Evolutionary conservation across 2,329 filamentous ascomycete species (phyloP).

Genomic region (Scleromitrula shiraiana): DNA sequence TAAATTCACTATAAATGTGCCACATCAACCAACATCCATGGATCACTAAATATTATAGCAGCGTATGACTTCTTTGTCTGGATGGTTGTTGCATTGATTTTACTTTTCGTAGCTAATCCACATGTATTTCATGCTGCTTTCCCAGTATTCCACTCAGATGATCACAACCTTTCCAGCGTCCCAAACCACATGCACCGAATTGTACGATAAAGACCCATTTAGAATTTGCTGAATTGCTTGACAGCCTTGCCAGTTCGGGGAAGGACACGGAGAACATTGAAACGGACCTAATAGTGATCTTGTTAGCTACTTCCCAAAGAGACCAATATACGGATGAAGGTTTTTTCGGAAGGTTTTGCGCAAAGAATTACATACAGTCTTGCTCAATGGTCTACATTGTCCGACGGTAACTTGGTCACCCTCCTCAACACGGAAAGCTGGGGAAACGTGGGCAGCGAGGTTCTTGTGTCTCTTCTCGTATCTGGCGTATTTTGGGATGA

Average conservation of each 20-base stretch:
- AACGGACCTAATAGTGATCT: conserved; percentile 66
- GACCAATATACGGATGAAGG: not conserved
- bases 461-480: conserved; percentile 99
- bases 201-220: conserved; percentile 36
- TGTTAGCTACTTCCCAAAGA: not conserved
- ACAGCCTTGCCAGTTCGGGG: conserved; percentile 94
- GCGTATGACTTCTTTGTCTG: conserved; percentile 11
- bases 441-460: conserved; percentile 96
- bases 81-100: conserved; percentile 24
- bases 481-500: conserved; percentile 98
- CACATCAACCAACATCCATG: no score
- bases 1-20: not conserved
- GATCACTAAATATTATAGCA: not conserved
- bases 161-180: conserved; percentile 27
- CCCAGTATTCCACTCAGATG: conserved; percentile 23
- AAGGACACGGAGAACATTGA: conserved; percentile 99
- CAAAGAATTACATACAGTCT: conserved; percentile 70
- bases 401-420: conserved; percentile 99
- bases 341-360: not conserved
- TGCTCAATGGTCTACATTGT: conserved; percentile 98
- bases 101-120: conserved; percentile 27
- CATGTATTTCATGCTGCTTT: conserved; percentile 24
- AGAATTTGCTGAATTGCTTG: conserved; percentile 99
- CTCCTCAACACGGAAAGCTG: conserved; percentile 99
- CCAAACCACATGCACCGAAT: conserved; percentile 29